phyloP scores from a whole-genome alignment of 108 stramenopile species.

The Stephanodiscus triporus region DNA sequence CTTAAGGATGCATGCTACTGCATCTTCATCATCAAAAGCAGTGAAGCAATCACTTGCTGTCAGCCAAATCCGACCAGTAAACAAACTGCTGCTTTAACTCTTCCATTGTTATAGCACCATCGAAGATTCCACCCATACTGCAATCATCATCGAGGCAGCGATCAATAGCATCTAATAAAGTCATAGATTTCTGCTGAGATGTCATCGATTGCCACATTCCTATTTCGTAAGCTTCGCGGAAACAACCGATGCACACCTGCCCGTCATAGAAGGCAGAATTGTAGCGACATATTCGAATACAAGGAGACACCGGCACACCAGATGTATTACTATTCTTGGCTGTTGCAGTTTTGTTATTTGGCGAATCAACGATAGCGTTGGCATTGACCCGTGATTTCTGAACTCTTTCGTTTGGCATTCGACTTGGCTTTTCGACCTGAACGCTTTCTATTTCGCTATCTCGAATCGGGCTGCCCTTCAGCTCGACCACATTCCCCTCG shows the following conservation, averaged over 20 bases:
- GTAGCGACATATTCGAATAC: conserved; percentile 73
- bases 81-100: conserved; percentile 38
- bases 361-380: too few relatives aligned
- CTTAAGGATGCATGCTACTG: too few relatives aligned
- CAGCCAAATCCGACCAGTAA: conserved; percentile 29
- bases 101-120: conserved; percentile 36
- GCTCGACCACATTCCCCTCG: conserved; percentile 53
- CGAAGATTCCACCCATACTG: conserved; percentile 8
- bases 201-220: conserved; percentile 60
- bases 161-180: conserved; percentile 63
- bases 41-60: background rate
- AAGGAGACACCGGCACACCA: conserved; percentile 50
- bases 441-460: background rate
- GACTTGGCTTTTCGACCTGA: too few relatives aligned
- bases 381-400: too few relatives aligned
- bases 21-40: too few relatives aligned
- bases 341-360: background rate
- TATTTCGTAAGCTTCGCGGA: conserved; percentile 74
- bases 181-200: conserved; percentile 48
- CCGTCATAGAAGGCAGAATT: conserved; percentile 66
- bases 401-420: too few relatives aligned
- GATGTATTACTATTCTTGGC: background rate
- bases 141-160: conserved; percentile 24
- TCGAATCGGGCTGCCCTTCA: conserved; percentile 38
- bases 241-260: conserved; percentile 76